Base-by-base conservation (phyloP, 257 asterid genomes). In the Solanum ossicruentum region DNA sequence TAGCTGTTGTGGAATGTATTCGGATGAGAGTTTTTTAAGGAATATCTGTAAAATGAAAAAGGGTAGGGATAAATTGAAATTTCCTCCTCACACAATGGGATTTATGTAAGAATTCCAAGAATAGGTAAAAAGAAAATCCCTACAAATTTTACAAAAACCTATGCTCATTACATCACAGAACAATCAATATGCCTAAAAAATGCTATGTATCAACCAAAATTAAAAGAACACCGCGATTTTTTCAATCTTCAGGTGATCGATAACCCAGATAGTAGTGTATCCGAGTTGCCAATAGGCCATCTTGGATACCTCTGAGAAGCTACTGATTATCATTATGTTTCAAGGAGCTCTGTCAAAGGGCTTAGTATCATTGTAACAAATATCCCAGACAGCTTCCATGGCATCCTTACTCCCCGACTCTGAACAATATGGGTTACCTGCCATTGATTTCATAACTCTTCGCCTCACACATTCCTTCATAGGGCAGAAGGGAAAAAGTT, bases 361-460 rank as follows among this genome's bases (percentile, higher is more conserved):
- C 86, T 88, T 88, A 15, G 28, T 28, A 28, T 28, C 28, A 28
- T 28, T 28, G 28, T 96, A 96, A 87, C 99, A 96, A 85, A 90
- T 85, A 90, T 96, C 95, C 98, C 99, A 96, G 86, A 96, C 97
- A 85, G 95, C 97, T 85, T 93, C 97, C 97, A 93, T 89, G 67
- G 97, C 98, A 83, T 95, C 97, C 89, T 92, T 96, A 20, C 97
- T 91, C 56, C 93, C 98, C 1, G 91, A 86, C 87, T 92, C 92
- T 0, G 98, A 93, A 89, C 99, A 96, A 84, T 89, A 55, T 6
- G 98, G 98, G 83, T 96, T 96, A 47, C 86, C 87, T 57, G 87
- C 85, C 66, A 95, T 87, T 6, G 98, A 91, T 63, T 88, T 88
- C 95, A 95, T 86, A n/a, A 90, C 98, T 86, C 98, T 91, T 83